Evolutionary conservation across 257 asterid species (phyloP).

Genomic region (Fraxinus anomala): DNA sequence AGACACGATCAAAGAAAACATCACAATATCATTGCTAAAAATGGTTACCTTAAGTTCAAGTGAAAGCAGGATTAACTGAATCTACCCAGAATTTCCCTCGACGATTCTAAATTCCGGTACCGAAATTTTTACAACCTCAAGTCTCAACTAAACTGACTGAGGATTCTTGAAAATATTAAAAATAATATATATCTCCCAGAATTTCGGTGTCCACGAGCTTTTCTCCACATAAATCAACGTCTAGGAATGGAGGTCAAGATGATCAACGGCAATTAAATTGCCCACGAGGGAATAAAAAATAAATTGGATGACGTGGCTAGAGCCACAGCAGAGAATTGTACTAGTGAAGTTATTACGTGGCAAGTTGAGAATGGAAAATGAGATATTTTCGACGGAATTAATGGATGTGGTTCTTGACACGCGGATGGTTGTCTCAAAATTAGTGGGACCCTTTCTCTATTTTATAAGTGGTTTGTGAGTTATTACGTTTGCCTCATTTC

Average conservation of each 20-base stretch:
- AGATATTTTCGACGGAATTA: conserved; percentile 30
- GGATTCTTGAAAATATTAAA: conserved; percentile 18
- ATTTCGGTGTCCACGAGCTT: conserved; percentile 45
- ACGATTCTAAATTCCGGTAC: conserved; percentile 24
- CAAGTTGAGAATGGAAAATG: conserved; percentile 29
- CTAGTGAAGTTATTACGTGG: conserved; percentile 32
- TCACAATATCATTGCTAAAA: background rate
- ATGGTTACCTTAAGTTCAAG: conserved; percentile 24
- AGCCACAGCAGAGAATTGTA: conserved; percentile 27
- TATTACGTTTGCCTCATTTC: conserved; percentile 30
- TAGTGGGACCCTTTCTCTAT: conserved; percentile 21
- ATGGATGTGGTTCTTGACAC: conserved; percentile 29
- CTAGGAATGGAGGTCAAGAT: background rate
- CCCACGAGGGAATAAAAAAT: conserved; percentile 24
- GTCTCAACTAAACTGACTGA: conserved; percentile 5
- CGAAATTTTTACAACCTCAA: conserved; percentile 19
- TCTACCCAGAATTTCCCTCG: conserved; percentile 7
- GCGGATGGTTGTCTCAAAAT: background rate
- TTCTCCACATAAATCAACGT: conserved; percentile 29
- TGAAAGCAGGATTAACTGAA: background rate
- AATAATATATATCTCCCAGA: conserved; percentile 24
- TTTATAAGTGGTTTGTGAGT: conserved; percentile 6
- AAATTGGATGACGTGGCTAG: conserved; percentile 38
- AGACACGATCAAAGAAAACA: background rate
- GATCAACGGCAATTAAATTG: conserved; percentile 24